Evolutionary conservation across 768 basidiomycete genomes (phyloP).

Genomic region (Mrakia blollopis): DNA sequence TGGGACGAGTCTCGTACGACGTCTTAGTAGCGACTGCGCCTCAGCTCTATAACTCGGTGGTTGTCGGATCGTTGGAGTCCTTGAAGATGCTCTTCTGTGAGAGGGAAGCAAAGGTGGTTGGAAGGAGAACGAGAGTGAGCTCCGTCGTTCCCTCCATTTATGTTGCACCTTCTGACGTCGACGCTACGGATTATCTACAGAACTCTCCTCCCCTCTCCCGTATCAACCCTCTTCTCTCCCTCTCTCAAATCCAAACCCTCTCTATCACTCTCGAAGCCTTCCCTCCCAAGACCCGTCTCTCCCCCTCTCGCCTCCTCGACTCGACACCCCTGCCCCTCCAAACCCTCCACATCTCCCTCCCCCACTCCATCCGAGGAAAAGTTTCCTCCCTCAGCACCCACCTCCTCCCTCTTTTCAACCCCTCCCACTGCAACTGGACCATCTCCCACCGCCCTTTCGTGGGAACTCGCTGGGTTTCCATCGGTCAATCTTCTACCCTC

Average conservation of each 20-base stretch:
- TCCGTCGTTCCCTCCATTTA: background rate
- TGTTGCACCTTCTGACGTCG: background rate
- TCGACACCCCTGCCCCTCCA: background rate
- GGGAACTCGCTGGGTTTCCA: background rate
- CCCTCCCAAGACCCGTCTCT: background rate
- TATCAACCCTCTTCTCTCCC: background rate
- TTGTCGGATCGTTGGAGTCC: background rate
- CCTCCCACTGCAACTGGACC: background rate
- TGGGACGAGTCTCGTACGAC: background rate
- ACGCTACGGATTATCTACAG: background rate
- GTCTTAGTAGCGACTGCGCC: background rate
- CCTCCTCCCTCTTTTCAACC: background rate
- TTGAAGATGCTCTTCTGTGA: background rate
- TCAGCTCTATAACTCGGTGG: background rate
- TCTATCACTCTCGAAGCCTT: background rate
- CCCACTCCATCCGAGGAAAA: slow-evolving; percentile 8
- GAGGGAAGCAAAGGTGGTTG: background rate
- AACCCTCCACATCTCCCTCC: background rate
- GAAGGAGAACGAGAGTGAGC: slow-evolving; percentile 8
- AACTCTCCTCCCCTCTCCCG: background rate
- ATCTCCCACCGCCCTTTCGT: background rate
- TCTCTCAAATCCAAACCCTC: background rate
- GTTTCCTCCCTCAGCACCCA: background rate
- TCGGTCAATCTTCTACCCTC: background rate
- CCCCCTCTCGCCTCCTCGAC: background rate